Percentiles rank a stretch among this genome's conserved stretches.
phyloP scores from a whole-genome alignment of 1,284 basidiomycete species.

The Puccinia brachypodii region DNA sequence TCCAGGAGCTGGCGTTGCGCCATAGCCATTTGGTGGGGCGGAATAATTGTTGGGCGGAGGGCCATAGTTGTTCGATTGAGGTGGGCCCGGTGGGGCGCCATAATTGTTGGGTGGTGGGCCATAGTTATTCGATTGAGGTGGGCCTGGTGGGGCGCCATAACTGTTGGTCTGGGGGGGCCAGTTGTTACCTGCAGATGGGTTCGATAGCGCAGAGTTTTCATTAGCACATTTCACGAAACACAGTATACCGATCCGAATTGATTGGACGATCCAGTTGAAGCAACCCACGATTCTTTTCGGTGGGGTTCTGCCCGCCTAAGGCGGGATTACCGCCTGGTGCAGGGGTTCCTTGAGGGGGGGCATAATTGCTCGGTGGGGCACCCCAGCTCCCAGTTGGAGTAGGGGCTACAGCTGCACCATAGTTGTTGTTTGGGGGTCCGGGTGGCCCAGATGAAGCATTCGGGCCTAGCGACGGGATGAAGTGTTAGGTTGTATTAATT shows the following conservation, averaged over 20 bases:
- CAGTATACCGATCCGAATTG: not conserved
- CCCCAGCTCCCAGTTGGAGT: not conserved
- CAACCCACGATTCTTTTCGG: not conserved
- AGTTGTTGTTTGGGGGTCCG: not conserved
- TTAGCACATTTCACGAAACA: not conserved
- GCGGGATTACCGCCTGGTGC: not conserved
- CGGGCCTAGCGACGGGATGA: not conserved
- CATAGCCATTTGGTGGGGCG: not conserved
- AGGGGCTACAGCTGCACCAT: not conserved
- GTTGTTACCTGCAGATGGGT: not conserved
- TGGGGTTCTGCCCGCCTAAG: not conserved
- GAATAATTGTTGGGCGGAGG: slow-evolving; percentile 2
- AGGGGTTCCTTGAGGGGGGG: not conserved
- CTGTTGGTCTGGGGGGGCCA: not conserved
- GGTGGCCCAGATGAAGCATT: not conserved
- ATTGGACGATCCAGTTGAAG: not conserved
- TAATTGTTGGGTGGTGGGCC: slow-evolving; percentile 8
- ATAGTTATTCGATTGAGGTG: not conserved
- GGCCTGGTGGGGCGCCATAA: not conserved
- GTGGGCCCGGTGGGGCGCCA: not conserved
- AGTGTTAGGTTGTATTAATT: not conserved
- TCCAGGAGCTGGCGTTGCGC: not conserved
- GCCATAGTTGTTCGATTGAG: not conserved
- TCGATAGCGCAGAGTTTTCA: not conserved
- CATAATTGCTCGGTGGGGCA: too few species aligned